Evolutionary conservation across 805 yeast genomes (phyloP).

Genomic region (Metschnikowia anglica): DNA sequence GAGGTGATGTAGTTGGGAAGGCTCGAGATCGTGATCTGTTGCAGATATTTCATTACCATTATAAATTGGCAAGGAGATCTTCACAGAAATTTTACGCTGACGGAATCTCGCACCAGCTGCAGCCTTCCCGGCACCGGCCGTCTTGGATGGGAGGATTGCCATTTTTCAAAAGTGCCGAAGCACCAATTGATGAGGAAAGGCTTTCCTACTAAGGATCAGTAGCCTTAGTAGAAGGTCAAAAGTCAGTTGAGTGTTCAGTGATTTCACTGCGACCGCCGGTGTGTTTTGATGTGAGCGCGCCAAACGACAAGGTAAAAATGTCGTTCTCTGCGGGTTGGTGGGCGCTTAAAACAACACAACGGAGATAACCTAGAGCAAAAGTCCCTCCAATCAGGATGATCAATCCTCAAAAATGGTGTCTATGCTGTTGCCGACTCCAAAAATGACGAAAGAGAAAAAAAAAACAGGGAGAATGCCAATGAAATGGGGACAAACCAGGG

Average conservation of each 20-base stretch:
- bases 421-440: constrained; percentile 3
- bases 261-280: constrained; percentile 6
- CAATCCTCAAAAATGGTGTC: constrained; percentile 4
- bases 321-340: constrained; percentile 19
- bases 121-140: constrained; percentile 31
- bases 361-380: constrained; percentile 3
- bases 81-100: constrained; percentile 91
- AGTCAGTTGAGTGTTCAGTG: not conserved
- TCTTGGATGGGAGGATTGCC: constrained; percentile 44
- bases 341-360: constrained; percentile 16
- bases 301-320: constrained; percentile 19
- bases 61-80: constrained; percentile 77
- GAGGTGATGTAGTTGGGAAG: constrained; percentile 42
- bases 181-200: constrained; percentile 9
- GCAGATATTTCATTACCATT: constrained; percentile 80
- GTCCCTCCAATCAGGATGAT: constrained; percentile 4
- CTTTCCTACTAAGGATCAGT: not conserved
- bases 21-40: constrained; percentile 52
- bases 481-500: constrained; percentile 1
- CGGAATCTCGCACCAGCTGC: constrained; percentile 73
- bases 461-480: constrained; percentile 1
- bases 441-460: constrained; percentile 1
- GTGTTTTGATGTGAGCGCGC: constrained; percentile 11
- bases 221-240: constrained; percentile 1
- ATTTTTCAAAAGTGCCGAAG: constrained; percentile 23